Percentiles rank a stretch among this genome's conserved stretches.
phyloP scores from a whole-genome alignment of 495 filamentous ascomycete genomes.

The Neurospora hispaniola region DNA sequence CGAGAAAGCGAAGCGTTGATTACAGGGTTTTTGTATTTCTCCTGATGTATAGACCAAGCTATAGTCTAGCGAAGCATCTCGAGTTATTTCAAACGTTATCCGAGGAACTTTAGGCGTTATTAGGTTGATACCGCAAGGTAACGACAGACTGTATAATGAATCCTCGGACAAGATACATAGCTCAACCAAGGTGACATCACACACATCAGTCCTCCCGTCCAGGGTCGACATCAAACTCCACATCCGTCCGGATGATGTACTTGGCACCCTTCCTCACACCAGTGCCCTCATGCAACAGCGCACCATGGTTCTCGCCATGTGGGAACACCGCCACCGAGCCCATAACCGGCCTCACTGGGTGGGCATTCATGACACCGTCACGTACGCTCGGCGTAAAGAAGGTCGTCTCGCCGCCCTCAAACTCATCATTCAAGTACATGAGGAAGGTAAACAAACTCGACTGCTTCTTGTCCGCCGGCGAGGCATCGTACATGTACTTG shows the following conservation, averaged over 20 bases:
- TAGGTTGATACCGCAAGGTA: neutral
- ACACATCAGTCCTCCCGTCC: neutral
- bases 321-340: conserved; percentile 37
- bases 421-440: conserved; percentile 43
- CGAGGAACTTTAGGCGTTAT: neutral
- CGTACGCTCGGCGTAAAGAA: conserved; percentile 35
- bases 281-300: conserved; percentile 37
- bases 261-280: conserved; percentile 35
- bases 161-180: neutral
- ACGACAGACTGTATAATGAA: neutral
- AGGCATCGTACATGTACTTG: conserved; percentile 36
- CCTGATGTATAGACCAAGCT: neutral
- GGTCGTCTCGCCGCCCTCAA: conserved; percentile 40
- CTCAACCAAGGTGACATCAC: neutral
- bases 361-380: conserved; percentile 38
- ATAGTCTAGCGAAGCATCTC: neutral
- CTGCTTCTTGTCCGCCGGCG: conserved; percentile 31
- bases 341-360: conserved; percentile 36
- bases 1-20: neutral
- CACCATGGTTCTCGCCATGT: conserved; percentile 34
- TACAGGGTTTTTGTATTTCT: neutral
- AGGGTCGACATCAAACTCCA: conserved; percentile 34
- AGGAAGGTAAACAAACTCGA: conserved; percentile 40
- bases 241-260: conserved; percentile 40
- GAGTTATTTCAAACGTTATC: neutral